phyloP scores from a whole-genome alignment of 495 filamentous ascomycete genomes.

The Hyaloscypha finlandica region DNA sequence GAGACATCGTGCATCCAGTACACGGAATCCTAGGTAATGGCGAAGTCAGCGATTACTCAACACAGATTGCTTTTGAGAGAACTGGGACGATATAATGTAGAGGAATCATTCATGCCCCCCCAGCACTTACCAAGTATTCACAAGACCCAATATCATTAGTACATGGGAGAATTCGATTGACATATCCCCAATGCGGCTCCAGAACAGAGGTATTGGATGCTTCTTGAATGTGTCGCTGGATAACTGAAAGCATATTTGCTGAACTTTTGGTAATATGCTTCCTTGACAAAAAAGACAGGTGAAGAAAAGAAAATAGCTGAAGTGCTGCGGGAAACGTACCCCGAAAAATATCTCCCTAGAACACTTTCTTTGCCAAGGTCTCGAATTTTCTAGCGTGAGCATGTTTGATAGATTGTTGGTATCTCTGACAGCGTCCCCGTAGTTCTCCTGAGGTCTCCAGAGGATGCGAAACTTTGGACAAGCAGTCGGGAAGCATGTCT shows the following conservation, averaged over 20 bases:
- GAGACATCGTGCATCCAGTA: conserved; percentile 59
- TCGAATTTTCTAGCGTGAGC: conserved; percentile 5
- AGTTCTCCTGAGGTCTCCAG: no score
- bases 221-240: conserved; percentile 3
- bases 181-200: conserved; percentile 63
- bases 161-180: conserved; percentile 56
- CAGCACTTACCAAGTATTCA: conserved; percentile 48
- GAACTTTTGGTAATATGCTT: background rate
- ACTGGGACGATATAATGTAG: no score
- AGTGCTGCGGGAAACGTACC: no score
- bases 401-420: conserved; percentile 5
- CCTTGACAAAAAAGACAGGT: no score
- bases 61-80: no score
- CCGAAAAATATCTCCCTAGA: no score
- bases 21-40: conserved; percentile 44
- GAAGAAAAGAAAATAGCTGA: no score
- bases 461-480: no score
- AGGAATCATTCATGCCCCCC: no score
- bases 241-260: background rate
- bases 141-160: conserved; percentile 60
- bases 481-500: no score
- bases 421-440: background rate
- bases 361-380: background rate
- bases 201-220: background rate
- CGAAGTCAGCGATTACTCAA: no score